Base-by-base conservation (phyloP, 345 rosid species). In the Citrus unshiu region DNA sequence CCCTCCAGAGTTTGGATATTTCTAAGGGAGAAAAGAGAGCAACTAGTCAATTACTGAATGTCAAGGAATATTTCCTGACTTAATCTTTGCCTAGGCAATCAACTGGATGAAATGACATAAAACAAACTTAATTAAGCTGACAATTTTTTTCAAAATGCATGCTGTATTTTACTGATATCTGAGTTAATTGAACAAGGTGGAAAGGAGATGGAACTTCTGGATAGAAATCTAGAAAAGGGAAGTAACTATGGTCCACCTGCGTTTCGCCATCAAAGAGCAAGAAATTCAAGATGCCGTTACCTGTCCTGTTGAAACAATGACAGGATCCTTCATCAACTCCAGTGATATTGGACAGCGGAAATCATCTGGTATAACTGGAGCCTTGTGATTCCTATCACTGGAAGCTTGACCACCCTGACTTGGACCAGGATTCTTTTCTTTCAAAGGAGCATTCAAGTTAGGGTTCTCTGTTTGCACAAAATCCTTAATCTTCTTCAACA, bases 231-330 rank as follows among this genome's bases (percentile, higher is more conserved):
- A 24, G 46, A 35, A 24, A 35, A 5, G 22, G 34, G 35, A 21
- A 70, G 25, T 39, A 74, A 59, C 8, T 21, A 51, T 64, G 32
- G 22, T 24, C 37, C 76, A 51, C n/a, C 54, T 58, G 49, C 21
- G 25, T 62, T 75, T 39, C 64, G 65, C 56, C 40, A 65, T 51
- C 30, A 21, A n/a, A 72, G 63, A 57, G 72, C 25, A 75, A 49
- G 66, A 76, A 84, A 67, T 34, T 59, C 72, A 80, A 25, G 65
- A 67, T 71, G 63, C 72, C 70, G 75, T 46, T 90, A 96, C 99
- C 95, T 96, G 97, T 72, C 99, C 98, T 60, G 97, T 93, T 51
- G 98, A 93, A 78, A 96, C 99, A 86, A 96, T 96, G 76, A 94
- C 97, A 67, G 98, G 99, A 88, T 96, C 99, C 81, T 88, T 91